A percentile compares a stretch with the other conserved stretches of the same genome.
Evolutionary conservation across 1,284 basidiomycete species (phyloP).

Genomic region (Cryptococcus sp.): DNA sequence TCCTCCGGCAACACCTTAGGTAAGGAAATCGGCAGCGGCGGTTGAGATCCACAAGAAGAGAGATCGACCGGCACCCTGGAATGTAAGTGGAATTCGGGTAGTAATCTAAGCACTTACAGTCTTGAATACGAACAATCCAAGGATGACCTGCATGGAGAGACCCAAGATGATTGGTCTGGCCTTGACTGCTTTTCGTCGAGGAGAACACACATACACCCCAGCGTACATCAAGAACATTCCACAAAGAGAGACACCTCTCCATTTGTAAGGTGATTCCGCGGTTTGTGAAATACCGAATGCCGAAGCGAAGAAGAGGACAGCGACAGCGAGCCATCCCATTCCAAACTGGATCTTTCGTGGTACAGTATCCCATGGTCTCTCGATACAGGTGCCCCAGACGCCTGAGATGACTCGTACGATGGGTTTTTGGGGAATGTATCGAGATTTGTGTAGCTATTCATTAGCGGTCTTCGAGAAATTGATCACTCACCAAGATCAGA

Average conservation of each 20-base stretch:
- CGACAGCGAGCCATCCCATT: not conserved
- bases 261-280: not conserved
- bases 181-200: slow-evolving; percentile 7
- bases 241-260: not conserved
- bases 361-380: not conserved
- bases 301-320: not conserved
- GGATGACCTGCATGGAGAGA: slow-evolving; percentile 72
- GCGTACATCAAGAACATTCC: not conserved
- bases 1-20: slow-evolving; percentile 10
- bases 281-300: not conserved
- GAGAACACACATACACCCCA: not conserved
- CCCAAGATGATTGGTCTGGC: slow-evolving; percentile 52
- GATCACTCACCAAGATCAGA: no score
- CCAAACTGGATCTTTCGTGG: not conserved
- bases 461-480: no score
- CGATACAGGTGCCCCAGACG: not conserved
- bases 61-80: no score
- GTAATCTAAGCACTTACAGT: slow-evolving; percentile 65
- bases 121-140: slow-evolving; percentile 82
- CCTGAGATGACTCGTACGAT: not conserved
- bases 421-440: not conserved
- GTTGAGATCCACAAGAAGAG: slow-evolving; percentile 76
- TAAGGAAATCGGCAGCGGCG: slow-evolving; percentile 66
- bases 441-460: no score
- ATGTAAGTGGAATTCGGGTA: no score